Evolutionary conservation across 306 rosid species (phyloP).

Genomic region (Castanea crenata): DNA sequence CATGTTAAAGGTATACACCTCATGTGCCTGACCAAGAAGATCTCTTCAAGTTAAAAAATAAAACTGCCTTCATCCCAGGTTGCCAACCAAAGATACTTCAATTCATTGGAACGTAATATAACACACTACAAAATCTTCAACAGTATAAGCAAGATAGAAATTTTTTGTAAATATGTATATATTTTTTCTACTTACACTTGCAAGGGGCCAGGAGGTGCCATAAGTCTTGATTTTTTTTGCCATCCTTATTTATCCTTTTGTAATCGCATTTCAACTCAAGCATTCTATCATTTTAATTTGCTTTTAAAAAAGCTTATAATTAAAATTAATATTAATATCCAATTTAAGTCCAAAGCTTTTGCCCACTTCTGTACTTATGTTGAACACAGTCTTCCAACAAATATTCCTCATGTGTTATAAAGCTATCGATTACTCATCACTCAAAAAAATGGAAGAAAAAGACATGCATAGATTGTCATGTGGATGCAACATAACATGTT

Average conservation of each 20-base stretch:
- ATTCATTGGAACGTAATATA: too few species aligned
- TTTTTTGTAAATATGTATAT: too few species aligned
- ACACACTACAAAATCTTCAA: too few species aligned
- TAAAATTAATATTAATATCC: not conserved
- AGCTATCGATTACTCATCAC: not conserved
- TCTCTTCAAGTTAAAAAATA: too few species aligned
- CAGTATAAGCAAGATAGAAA: too few species aligned
- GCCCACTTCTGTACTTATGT: not conserved
- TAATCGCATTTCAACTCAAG: not conserved
- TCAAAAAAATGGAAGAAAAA: not conserved
- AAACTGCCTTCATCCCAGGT: too few species aligned
- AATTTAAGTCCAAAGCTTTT: not conserved
- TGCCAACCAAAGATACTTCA: too few species aligned
- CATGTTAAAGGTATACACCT: too few species aligned
- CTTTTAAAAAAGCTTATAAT: too few species aligned
- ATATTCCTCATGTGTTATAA: not conserved
- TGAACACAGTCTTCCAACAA: not conserved
- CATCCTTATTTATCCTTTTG: not conserved
- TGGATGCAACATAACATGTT: not conserved
- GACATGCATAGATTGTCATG: not conserved
- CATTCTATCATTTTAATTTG: not conserved
- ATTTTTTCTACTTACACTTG: too few species aligned
- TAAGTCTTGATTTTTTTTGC: not conserved
- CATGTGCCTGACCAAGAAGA: too few species aligned
- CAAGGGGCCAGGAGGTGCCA: too few species aligned